Percentiles rank a stretch among this genome's conserved stretches.
Conservation (phyloP, 345 rosid species). For the Gossypium sturtianum region DNA sequence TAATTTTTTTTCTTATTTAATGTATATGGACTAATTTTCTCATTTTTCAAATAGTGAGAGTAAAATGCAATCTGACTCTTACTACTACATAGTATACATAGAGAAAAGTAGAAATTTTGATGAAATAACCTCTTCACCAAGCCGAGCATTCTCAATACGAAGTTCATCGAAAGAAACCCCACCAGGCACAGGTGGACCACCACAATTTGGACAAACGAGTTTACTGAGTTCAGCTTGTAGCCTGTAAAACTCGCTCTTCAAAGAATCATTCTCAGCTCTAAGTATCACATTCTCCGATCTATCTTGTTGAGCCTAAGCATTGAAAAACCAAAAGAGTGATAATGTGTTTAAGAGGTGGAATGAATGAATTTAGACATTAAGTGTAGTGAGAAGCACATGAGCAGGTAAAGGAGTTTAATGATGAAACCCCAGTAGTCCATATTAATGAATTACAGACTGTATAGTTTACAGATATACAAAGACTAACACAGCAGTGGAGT, state of each 20-base stretch:
- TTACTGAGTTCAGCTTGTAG: conserved; percentile 69
- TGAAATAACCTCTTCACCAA: conserved; percentile 68
- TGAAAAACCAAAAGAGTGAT: not conserved
- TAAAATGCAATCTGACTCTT: too few relatives aligned
- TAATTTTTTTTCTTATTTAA: too few relatives aligned
- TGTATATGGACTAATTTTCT: too few relatives aligned
- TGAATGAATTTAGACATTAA: too few relatives aligned
- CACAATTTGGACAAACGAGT: conserved; percentile 70
- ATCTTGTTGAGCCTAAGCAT: conserved; percentile 79
- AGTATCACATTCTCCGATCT: conserved; percentile 67
- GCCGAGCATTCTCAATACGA: conserved; percentile 77
- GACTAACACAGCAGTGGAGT: not conserved
- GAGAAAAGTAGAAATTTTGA: not conserved
- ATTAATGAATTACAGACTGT: conserved; percentile 21
- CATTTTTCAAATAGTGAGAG: too few relatives aligned
- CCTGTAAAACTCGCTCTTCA: conserved; percentile 66
- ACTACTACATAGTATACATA: not conserved
- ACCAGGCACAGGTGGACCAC: conserved; percentile 66
- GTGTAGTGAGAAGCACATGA: conserved; percentile 4
- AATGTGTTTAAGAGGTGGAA: too few relatives aligned
- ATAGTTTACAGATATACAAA: not conserved
- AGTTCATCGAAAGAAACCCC: conserved; percentile 66
- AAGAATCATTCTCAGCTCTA: conserved; percentile 70
- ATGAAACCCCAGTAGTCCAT: not conserved
- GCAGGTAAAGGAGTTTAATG: conserved; percentile 27